These are phyloP conservation scores for Melocanna baccifera DNA, from an alignment of 176 grass and related monocot genomes.

Conservation along the genomic window DNA sequence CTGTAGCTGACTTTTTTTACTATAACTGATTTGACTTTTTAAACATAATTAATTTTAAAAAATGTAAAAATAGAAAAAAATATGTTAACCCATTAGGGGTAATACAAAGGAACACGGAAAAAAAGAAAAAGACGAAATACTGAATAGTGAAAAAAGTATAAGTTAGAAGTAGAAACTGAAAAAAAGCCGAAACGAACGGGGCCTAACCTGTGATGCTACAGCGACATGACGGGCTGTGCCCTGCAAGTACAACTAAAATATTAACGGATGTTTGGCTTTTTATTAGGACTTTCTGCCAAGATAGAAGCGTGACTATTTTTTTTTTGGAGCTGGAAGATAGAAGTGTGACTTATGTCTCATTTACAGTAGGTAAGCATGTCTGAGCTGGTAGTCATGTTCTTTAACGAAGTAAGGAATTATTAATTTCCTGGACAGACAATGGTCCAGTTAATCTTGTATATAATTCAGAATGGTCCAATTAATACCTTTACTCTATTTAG, in stretches of 20 bases:
- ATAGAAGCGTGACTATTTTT: neutral
- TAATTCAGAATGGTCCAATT: slow-evolving; percentile 5
- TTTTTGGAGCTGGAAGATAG: neutral
- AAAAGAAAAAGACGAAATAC: no score
- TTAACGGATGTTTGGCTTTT: neutral
- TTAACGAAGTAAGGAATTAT: neutral
- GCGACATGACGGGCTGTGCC: neutral
- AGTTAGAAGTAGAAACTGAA: no score
- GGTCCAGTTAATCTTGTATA: neutral
- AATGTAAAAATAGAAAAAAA: no score
- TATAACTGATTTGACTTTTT: no score
- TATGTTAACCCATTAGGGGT: no score
- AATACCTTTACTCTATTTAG: slow-evolving; percentile 28
- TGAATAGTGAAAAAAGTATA: no score
- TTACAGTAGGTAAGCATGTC: neutral
- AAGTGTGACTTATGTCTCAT: neutral
- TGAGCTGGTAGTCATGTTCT: neutral
- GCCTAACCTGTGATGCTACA: neutral
- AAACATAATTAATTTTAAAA: no score
- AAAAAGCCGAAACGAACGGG: no score
- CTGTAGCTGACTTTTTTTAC: no score
- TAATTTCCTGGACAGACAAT: no score
- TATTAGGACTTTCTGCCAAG: neutral
- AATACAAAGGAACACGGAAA: no score
- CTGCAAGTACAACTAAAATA: neutral